Percentiles rank a stretch among this genome's conserved stretches.
Evolutionary conservation across 2,329 filamentous ascomycete genomes (phyloP).

Genomic region (Hortaea sp.): DNA sequence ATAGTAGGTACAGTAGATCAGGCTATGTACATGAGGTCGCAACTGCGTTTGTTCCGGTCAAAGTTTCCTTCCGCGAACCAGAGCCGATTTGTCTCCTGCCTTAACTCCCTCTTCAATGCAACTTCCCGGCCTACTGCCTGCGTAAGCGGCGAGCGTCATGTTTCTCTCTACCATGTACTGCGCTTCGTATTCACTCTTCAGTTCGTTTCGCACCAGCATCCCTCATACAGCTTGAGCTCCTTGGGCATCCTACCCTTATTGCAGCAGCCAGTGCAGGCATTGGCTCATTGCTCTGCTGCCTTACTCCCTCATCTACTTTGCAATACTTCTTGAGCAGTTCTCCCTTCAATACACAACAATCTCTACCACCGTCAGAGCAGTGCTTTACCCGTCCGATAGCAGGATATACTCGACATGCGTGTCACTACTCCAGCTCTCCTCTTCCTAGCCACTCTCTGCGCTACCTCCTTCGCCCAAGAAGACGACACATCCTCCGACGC

Average conservation of each 20-base stretch:
- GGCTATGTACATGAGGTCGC: no score
- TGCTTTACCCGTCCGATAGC: neutral
- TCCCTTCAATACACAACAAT: slow-evolving; percentile 1
- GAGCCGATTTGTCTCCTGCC: no score
- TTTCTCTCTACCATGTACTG: no score
- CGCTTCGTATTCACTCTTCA: no score
- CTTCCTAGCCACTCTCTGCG: neutral
- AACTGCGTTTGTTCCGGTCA: no score
- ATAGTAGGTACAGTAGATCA: no score
- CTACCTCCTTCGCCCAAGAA: neutral
- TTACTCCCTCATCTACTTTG: neutral
- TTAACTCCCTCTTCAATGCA: no score
- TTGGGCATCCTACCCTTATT: neutral
- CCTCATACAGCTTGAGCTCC: neutral
- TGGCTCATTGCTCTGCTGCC: neutral
- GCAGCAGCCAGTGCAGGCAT: slow-evolving; percentile 2
- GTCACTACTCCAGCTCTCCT: neutral
- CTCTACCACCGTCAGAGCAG: no score
- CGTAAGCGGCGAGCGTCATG: no score
- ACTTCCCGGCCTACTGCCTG: no score
- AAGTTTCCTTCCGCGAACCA: no score
- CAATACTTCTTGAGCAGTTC: neutral
- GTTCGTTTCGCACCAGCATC: no score
- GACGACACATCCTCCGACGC: neutral
- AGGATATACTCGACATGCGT: neutral